These are phyloP conservation scores for Microdochium bolleyi DNA, from an alignment of 2,329 filamentous ascomycete genomes.

Conservation along the genomic window DNA sequence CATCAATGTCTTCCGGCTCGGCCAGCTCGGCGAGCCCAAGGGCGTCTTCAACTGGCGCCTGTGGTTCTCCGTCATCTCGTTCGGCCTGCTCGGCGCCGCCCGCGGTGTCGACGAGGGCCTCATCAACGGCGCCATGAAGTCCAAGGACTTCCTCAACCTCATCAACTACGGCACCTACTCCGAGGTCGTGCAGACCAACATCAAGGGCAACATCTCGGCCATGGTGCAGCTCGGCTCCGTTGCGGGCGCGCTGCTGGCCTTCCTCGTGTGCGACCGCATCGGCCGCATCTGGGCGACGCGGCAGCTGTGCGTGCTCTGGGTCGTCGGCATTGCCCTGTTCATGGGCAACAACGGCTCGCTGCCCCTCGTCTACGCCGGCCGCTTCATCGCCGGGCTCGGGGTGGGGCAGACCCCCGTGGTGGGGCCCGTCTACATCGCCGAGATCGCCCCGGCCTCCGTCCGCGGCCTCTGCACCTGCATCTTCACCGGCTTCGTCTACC, in stretches of 20 bases:
- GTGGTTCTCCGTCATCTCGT: conserved; percentile 69
- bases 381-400: conserved; percentile 59
- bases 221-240: conserved; percentile 80
- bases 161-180: conserved; percentile 50
- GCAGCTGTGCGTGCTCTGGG: conserved; percentile 48
- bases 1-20: conserved; percentile 56
- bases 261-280: conserved; percentile 50
- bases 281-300: conserved; percentile 57
- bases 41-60: conserved; percentile 71
- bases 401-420: conserved; percentile 62
- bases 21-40: conserved; percentile 56
- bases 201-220: conserved; percentile 68
- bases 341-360: conserved; percentile 46
- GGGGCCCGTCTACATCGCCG: conserved; percentile 64
- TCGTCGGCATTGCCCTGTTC: conserved; percentile 50
- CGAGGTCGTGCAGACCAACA: conserved; percentile 50
- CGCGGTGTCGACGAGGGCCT: conserved; percentile 76
- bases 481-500: conserved; percentile 64
- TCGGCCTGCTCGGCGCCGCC: conserved; percentile 68
- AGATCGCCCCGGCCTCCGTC: conserved; percentile 61
- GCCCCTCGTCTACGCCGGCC: conserved; percentile 52
- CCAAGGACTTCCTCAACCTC: conserved; percentile 51
- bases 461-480: conserved; percentile 67
- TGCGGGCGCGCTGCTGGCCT: conserved; percentile 59
- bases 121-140: conserved; percentile 63